Conservation (phyloP, 352 stramenopile genomes). For the Phytophthora sp. region DNA sequence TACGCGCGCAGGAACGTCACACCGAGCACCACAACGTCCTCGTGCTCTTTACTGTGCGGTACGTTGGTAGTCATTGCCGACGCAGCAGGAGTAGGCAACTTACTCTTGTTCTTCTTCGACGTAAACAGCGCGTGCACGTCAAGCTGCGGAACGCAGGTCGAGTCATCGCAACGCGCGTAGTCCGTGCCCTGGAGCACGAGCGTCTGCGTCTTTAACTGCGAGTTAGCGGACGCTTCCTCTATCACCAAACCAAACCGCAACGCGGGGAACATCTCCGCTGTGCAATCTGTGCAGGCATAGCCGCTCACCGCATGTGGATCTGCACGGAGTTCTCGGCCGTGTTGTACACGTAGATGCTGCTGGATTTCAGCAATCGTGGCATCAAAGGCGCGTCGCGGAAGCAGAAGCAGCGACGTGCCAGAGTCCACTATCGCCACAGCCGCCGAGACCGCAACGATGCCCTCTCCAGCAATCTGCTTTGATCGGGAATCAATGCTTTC, state of each 20-base stretch:
- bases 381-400: conserved; percentile 53
- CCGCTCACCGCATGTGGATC: conserved; percentile 46
- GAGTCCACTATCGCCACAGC: conserved; percentile 67
- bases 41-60: conserved; percentile 12
- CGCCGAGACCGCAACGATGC: conserved; percentile 24
- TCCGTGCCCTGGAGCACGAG: conserved; percentile 62
- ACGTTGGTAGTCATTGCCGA: conserved; percentile 23
- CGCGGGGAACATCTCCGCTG: conserved; percentile 56
- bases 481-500: conserved; percentile 3
- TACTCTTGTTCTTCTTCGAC: conserved; percentile 31
- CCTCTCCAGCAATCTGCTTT: conserved; percentile 8
- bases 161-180: conserved; percentile 70
- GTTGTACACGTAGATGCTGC: conserved; percentile 36
- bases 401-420: conserved; percentile 67
- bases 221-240: background rate
- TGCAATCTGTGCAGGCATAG: conserved; percentile 50
- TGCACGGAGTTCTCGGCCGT: conserved; percentile 32
- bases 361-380: conserved; percentile 44
- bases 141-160: conserved; percentile 58
- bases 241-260: conserved; percentile 54
- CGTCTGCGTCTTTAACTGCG: conserved; percentile 20
- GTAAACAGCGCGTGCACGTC: conserved; percentile 55
- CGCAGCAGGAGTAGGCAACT: conserved; percentile 3
- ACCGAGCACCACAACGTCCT: conserved; percentile 60
- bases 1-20: conserved; percentile 74